phyloP scores from a whole-genome alignment of 2,329 filamentous ascomycete genomes.

The Claviceps fusiformis region DNA sequence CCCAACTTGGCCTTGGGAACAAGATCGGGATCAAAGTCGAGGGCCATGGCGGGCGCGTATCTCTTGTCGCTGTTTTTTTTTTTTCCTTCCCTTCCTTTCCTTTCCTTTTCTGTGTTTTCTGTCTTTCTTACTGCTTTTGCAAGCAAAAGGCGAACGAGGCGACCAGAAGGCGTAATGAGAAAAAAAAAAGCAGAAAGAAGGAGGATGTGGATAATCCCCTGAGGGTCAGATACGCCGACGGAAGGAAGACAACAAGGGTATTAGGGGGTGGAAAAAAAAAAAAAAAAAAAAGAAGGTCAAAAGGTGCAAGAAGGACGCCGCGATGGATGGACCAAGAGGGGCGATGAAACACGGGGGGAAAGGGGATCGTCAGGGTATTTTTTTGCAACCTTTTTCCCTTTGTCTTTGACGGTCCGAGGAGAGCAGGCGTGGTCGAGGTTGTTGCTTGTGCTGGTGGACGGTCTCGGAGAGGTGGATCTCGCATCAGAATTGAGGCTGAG shows the following conservation, averaged over 20 bases:
- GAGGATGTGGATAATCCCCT: not conserved
- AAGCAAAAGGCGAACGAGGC: not conserved
- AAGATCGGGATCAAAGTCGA: conserved; percentile 40
- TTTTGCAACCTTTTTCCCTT: no score
- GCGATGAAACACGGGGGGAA: not conserved
- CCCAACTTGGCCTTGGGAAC: conserved; percentile 43
- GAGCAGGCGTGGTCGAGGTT: not conserved
- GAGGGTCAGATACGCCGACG: not conserved
- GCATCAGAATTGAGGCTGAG: no score
- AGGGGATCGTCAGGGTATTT: not conserved
- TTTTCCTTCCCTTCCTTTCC: no score
- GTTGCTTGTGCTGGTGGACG: not conserved
- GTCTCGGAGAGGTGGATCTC: not conserved
- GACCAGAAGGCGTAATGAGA: not conserved
- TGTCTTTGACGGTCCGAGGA: not conserved
- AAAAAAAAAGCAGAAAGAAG: not conserved
- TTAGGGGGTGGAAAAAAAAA: not conserved
- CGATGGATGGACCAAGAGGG: not conserved
- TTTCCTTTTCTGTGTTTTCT: no score
- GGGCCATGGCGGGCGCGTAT: conserved; percentile 21
- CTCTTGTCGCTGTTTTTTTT: not conserved
- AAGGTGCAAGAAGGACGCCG: not conserved
- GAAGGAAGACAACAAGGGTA: not conserved
- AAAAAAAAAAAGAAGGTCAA: not conserved
- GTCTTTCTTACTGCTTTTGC: no score